Evolutionary conservation across 495 filamentous ascomycete genomes (phyloP), one percentile per base, ranked within the genome.

Genomic region (Penicillium ochrochloron): DNA sequence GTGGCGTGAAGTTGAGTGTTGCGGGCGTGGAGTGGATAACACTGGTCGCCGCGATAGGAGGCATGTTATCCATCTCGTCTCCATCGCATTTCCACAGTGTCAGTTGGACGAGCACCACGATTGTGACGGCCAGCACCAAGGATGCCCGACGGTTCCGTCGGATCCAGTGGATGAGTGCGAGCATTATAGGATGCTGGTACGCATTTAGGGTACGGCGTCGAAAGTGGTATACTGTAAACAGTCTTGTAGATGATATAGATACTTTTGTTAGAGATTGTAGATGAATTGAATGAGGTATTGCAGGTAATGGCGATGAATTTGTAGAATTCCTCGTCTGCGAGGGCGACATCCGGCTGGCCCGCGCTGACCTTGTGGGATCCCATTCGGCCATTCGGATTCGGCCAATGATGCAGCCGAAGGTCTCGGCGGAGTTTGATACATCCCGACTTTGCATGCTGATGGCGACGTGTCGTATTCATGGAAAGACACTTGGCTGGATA

Each of bases 1-100:
- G 85, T 19, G 84, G 78, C 44, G 66, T 68, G 55, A 65, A 71
- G 56, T 63, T 59, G n/a, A 53, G 50, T 10, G 44, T 44, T 2
- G 61, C 41, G 23, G 14, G 27, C 2, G 21, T 33, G 0, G 34
- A 2, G 10, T 42, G 29, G 19, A 27, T 23, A 7, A n/a, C 34
- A n/a, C 21, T 31, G 31, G 44, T 15, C 2, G 37, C 15, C 15
- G 35, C 41, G 46, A 51, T 9, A 29, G 52, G 23, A 5, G 41
- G 29, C 27, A 15, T 2, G 23, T 41, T 10, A 44, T 51, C 52
- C 33, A 39, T 35, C 19, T 21, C 17, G 2, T 39, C 34, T 33
- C 17, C 17, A 7, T 9, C 3, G 11, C 35, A 23, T 33, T 21
- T 35, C 59, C 59, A 60, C 2, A 41, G 33, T 8, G 7, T 21